Percentiles rank a stretch among this genome's conserved stretches.
Conservation (phyloP, 345 rosid species). For the Hypericum perforatum region DNA sequence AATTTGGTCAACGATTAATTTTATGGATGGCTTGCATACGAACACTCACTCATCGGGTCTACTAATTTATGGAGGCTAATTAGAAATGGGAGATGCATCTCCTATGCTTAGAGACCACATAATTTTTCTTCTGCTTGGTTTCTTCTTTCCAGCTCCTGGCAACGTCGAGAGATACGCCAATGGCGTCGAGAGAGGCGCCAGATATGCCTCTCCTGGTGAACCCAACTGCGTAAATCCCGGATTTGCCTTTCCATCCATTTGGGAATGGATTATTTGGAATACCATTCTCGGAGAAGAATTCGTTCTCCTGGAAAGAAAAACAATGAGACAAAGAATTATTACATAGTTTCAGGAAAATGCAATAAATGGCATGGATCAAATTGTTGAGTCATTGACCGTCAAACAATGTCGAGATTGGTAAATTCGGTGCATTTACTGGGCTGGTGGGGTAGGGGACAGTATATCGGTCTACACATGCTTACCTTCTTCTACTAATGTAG, state of each 20-base stretch:
- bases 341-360: conserved; percentile 1
- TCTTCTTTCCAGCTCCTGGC: conserved; percentile 24
- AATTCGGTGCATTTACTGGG: too few species aligned
- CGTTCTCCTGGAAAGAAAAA: conserved; percentile 42
- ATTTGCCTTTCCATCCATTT: conserved; percentile 79
- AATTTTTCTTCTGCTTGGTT: conserved; percentile 16
- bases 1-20: background rate
- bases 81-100: conserved; percentile 20
- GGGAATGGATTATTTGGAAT: conserved; percentile 56
- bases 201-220: conserved; percentile 83
- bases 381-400: too few species aligned
- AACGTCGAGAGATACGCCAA: conserved; percentile 13
- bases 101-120: conserved; percentile 13
- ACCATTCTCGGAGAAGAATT: conserved; percentile 70
- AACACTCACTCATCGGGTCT: too few species aligned
- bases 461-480: too few species aligned
- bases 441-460: too few species aligned
- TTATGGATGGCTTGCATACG: too few species aligned
- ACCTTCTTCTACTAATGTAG: too few species aligned
- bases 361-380: background rate
- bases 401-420: too few species aligned
- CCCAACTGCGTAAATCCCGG: conserved; percentile 83
- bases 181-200: conserved; percentile 47
- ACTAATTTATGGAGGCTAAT: too few species aligned
- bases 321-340: conserved; percentile 15